A percentile compares a stretch with the other conserved stretches of the same genome.
These are phyloP conservation scores for Colletotrichum sp. DNA, from an alignment of 2,329 filamentous ascomycete genomes.

Conservation along the genomic window DNA sequence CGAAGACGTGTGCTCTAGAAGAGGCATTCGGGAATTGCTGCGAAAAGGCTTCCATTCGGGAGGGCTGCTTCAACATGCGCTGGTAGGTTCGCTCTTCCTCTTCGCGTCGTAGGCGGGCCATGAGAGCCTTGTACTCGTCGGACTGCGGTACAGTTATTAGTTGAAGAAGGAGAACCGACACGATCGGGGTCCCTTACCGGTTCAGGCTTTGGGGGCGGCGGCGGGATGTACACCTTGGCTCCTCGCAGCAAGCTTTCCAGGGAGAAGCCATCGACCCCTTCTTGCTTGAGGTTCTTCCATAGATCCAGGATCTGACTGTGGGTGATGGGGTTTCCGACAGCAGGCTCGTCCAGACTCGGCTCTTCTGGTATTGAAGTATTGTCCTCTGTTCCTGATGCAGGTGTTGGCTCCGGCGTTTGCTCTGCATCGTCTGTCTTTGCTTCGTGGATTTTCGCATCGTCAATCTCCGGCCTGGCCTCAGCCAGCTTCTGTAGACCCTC, in stretches of 20 bases:
- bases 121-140: slow-evolving; percentile 83
- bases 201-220: slow-evolving; percentile 79
- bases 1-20: slow-evolving; percentile 57
- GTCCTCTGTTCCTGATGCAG: background rate
- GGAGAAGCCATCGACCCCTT: slow-evolving; percentile 41
- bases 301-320: slow-evolving; percentile 72
- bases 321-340: slow-evolving; percentile 71
- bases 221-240: slow-evolving; percentile 75
- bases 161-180: background rate
- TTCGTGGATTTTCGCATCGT: slow-evolving; percentile 1
- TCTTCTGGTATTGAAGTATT: slow-evolving; percentile 32
- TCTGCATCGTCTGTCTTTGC: background rate
- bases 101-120: slow-evolving; percentile 82
- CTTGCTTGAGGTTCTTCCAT: slow-evolving; percentile 55
- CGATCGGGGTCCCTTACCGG: slow-evolving; percentile 59
- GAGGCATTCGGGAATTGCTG: slow-evolving; percentile 61
- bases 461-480: slow-evolving; percentile 17
- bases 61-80: slow-evolving; percentile 72
- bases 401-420: background rate
- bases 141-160: slow-evolving; percentile 55
- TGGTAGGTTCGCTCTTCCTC: slow-evolving; percentile 85
- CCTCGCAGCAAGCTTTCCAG: slow-evolving; percentile 77
- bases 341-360: slow-evolving; percentile 54
- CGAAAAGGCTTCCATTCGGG: slow-evolving; percentile 61
- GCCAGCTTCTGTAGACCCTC: slow-evolving; percentile 57